A percentile compares a stretch with the other conserved stretches of the same genome.
These are phyloP conservation scores for Lotmaria passim DNA, from an alignment of 208 protist species.

Conservation along the genomic window DNA sequence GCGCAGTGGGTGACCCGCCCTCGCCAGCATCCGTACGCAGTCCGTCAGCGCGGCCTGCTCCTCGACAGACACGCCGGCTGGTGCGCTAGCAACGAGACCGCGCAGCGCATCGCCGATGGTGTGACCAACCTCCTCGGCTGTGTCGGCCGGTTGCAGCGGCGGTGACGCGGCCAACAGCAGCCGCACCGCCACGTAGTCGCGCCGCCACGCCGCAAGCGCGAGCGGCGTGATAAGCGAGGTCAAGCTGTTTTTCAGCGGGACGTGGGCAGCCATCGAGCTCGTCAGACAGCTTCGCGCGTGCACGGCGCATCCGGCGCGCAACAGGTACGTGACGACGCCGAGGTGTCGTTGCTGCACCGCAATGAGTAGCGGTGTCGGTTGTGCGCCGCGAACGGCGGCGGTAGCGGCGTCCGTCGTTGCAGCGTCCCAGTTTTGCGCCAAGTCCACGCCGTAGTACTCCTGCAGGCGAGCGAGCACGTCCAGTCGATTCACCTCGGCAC, in stretches of 20 bases:
- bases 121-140: slow-evolving; percentile 28
- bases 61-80: slow-evolving; percentile 22
- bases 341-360: slow-evolving; percentile 47
- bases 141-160: slow-evolving; percentile 29
- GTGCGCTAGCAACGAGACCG: slow-evolving; percentile 45
- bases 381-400: not conserved
- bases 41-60: slow-evolving; percentile 41
- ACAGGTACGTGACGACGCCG: slow-evolving; percentile 51
- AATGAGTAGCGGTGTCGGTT: slow-evolving; percentile 32
- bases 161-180: slow-evolving; percentile 48
- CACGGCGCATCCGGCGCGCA: slow-evolving; percentile 45
- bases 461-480: slow-evolving; percentile 48
- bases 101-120: slow-evolving; percentile 53
- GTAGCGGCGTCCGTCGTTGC: too few species aligned
- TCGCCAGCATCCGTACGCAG: slow-evolving; percentile 49
- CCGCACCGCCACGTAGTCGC: slow-evolving; percentile 44
- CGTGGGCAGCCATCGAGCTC: slow-evolving; percentile 20
- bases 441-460: slow-evolving; percentile 45
- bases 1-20: slow-evolving; percentile 59
- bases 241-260: slow-evolving; percentile 34
- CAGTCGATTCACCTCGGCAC: slow-evolving; percentile 41
- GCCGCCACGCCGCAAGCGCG: slow-evolving; percentile 63
- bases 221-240: slow-evolving; percentile 52
- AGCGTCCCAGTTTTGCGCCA: slow-evolving; percentile 32
- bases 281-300: slow-evolving; percentile 29